These are phyloP conservation scores for Mollisia scopiformis DNA, from an alignment of 2,329 filamentous ascomycete genomes.

Conservation along the genomic window DNA sequence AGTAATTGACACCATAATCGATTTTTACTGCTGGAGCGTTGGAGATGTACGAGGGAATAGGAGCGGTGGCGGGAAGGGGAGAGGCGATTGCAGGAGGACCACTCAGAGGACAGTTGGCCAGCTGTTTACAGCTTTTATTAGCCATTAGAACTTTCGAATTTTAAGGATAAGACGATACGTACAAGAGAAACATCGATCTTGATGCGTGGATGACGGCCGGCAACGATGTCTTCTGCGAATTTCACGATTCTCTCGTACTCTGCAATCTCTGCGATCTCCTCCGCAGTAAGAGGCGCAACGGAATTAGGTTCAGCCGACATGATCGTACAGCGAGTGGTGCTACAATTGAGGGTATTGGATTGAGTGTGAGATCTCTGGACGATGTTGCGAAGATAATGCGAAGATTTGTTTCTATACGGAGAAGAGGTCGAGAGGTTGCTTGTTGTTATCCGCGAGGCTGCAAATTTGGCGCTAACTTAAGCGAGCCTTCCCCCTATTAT, in stretches of 20 bases:
- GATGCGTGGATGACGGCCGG: constrained; percentile 1
- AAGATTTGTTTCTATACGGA: background rate
- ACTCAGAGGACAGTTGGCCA: too few species aligned
- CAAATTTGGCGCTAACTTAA: background rate
- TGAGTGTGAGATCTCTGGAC: too few species aligned
- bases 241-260: constrained; percentile 8
- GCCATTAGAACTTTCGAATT: background rate
- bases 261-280: background rate
- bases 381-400: background rate
- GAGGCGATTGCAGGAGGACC: background rate
- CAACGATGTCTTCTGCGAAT: constrained; percentile 1
- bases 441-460: background rate
- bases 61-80: background rate
- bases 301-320: background rate
- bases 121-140: background rate
- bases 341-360: background rate
- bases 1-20: background rate
- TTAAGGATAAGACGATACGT: background rate
- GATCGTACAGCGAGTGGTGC: background rate
- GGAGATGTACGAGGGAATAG: background rate
- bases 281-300: background rate
- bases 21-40: background rate
- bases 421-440: background rate
- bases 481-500: background rate
- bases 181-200: background rate